phyloP scores from a whole-genome alignment of 345 rosid genomes.

The Linum trigynum region DNA sequence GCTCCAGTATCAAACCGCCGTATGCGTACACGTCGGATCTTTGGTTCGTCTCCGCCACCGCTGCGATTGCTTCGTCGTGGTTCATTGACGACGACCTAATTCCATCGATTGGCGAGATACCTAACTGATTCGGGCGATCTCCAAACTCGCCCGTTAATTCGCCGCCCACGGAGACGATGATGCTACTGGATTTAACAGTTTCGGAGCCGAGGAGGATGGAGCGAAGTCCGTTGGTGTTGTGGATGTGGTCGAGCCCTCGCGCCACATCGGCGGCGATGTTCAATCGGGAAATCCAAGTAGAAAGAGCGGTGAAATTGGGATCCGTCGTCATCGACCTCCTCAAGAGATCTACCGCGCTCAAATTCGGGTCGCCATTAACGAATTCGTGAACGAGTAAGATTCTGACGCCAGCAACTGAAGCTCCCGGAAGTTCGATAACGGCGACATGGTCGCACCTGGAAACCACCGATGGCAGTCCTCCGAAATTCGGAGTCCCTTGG shows the following conservation, averaged over 20 bases:
- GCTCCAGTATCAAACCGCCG: neutral
- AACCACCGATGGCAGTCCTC: neutral
- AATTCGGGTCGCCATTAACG: neutral
- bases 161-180: neutral
- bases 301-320: neutral
- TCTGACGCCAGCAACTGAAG: neutral
- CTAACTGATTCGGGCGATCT: neutral
- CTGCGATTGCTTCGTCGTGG: neutral
- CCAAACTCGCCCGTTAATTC: neutral
- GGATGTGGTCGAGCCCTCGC: neutral
- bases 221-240: neutral
- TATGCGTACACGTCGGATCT: neutral
- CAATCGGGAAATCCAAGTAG: neutral
- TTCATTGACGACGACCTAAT: neutral
- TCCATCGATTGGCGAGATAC: too few relatives aligned
- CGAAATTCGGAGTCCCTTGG: neutral
- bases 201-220: neutral
- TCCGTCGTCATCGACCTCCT: neutral
- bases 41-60: neutral
- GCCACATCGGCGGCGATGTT: neutral
- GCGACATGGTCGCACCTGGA: neutral
- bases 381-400: neutral
- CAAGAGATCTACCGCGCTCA: neutral
- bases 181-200: neutral
- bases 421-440: neutral